Conservation (phyloP, 2,329 filamentous ascomycete species). For the Sporothrix luriei region DNA sequence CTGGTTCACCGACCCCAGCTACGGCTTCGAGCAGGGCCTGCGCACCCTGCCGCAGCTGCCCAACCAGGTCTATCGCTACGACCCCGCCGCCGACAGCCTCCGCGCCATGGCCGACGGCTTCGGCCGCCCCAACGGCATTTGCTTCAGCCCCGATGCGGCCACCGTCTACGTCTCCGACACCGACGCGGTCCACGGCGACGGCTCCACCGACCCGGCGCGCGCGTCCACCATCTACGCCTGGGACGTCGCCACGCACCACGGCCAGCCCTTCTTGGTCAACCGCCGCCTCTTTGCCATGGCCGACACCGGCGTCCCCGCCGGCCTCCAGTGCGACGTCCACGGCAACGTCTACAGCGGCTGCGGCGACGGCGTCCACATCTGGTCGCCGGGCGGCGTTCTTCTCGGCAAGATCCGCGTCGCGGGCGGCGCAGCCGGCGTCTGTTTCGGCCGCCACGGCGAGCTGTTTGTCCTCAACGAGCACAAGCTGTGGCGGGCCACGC, state of each 20-base stretch:
- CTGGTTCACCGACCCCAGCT: constrained; percentile 55
- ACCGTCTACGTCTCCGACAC: constrained; percentile 51
- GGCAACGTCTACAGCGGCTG: constrained; percentile 55
- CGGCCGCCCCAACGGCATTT: constrained; percentile 48
- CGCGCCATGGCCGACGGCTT: constrained; percentile 54
- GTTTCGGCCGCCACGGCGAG: constrained; percentile 48
- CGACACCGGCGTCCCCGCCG: constrained; percentile 50
- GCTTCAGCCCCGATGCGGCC: constrained; percentile 45
- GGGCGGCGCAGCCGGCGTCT: constrained; percentile 51
- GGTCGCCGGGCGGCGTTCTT: constrained; percentile 48
- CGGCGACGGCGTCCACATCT: constrained; percentile 54
- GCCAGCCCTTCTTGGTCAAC: constrained; percentile 50
- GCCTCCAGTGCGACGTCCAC: constrained; percentile 47
- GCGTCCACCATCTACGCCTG: constrained; percentile 46
- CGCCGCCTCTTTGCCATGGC: constrained; percentile 56
- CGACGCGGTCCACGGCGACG: constrained; percentile 41
- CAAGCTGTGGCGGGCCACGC: constrained; percentile 46
- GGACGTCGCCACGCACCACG: constrained; percentile 47
- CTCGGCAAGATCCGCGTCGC: constrained; percentile 48
- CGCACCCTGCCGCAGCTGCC: constrained; percentile 50
- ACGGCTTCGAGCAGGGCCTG: constrained; percentile 51
- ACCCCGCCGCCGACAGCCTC: constrained; percentile 46
- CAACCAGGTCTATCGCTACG: constrained; percentile 53
- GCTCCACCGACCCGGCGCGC: constrained; percentile 40
- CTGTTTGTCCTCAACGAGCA: constrained; percentile 53